Percentiles rank a stretch among this genome's conserved stretches.
Conservation (phyloP, 768 basidiomycete species). For the Calocera cornea region DNA sequence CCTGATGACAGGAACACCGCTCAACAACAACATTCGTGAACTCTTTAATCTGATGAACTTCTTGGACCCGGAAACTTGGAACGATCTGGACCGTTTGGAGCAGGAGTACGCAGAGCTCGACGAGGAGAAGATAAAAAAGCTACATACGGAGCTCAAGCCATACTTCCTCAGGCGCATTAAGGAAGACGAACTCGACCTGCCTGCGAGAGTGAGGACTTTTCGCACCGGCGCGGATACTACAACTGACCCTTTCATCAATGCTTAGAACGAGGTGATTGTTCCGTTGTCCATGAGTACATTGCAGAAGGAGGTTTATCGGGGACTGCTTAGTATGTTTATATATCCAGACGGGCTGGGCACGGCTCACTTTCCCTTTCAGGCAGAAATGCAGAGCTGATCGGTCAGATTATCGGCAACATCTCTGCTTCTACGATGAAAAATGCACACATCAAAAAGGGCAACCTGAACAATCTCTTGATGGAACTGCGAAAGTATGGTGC, state of each 20-base stretch:
- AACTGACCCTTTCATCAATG: background rate
- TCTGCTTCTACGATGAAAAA: background rate
- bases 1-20: constrained; percentile 86
- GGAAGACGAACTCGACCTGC: constrained; percentile 75
- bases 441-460: constrained; percentile 29
- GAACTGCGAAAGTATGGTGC: constrained; percentile 62
- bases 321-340: constrained; percentile 50
- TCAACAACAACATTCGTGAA: constrained; percentile 95
- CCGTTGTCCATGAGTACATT: constrained; percentile 77
- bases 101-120: constrained; percentile 62
- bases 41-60: constrained; percentile 97
- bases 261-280: constrained; percentile 60
- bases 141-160: constrained; percentile 62
- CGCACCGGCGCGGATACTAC: background rate
- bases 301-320: constrained; percentile 79
- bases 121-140: constrained; percentile 63
- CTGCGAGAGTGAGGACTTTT: constrained; percentile 55
- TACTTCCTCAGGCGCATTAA: constrained; percentile 92
- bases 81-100: constrained; percentile 58
- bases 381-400: constrained; percentile 55
- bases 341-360: background rate
- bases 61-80: constrained; percentile 65
- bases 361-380: constrained; percentile 31
- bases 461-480: constrained; percentile 75
- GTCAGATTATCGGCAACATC: constrained; percentile 32